Evolutionary conservation across 2,329 filamentous ascomycete species (phyloP).

Genomic region (Cryphonectria parasitica): DNA sequence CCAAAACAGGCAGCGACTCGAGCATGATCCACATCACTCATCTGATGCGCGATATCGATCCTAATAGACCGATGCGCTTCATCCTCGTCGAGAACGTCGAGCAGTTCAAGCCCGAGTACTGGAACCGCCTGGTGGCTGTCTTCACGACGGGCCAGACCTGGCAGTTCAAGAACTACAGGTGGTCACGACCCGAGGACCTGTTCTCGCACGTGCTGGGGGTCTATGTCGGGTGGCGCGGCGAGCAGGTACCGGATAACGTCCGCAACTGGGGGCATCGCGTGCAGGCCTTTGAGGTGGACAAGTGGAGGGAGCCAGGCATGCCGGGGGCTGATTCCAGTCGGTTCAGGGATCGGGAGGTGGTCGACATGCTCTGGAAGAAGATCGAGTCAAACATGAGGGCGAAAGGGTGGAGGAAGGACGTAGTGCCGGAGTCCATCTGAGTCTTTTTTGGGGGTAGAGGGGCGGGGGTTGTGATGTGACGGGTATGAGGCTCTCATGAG

Average conservation of each 20-base stretch:
- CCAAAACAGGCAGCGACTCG: constrained; percentile 70
- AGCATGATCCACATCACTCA: constrained; percentile 89
- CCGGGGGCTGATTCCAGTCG: constrained; percentile 55
- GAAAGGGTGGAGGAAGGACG: constrained; percentile 80
- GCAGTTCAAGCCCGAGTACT: constrained; percentile 98
- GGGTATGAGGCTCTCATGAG: neutral
- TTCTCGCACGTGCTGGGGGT: constrained; percentile 88
- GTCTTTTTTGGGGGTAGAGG: neutral
- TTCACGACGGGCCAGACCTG: constrained; percentile 97
- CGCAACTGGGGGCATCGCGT: constrained; percentile 87
- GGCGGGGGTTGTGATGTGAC: neutral
- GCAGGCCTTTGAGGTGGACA: constrained; percentile 72
- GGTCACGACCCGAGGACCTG: constrained; percentile 84
- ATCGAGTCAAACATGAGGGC: constrained; percentile 87
- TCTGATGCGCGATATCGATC: constrained; percentile 70
- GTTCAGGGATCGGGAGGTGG: constrained; percentile 90
- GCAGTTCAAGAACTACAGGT: constrained; percentile 99
- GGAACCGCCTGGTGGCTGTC: constrained; percentile 91
- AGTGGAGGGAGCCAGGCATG: constrained; percentile 65
- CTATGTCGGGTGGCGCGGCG: constrained; percentile 89
- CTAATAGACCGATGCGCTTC: constrained; percentile 79
- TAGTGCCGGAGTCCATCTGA: constrained; percentile 60
- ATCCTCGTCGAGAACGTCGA: constrained; percentile 92
- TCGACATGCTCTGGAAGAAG: constrained; percentile 88
- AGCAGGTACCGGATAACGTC: constrained; percentile 76